A percentile compares a stretch with the other conserved stretches of the same genome.
phyloP scores from a whole-genome alignment of 2,329 filamentous ascomycete genomes.

The Botryotinia globosa region DNA sequence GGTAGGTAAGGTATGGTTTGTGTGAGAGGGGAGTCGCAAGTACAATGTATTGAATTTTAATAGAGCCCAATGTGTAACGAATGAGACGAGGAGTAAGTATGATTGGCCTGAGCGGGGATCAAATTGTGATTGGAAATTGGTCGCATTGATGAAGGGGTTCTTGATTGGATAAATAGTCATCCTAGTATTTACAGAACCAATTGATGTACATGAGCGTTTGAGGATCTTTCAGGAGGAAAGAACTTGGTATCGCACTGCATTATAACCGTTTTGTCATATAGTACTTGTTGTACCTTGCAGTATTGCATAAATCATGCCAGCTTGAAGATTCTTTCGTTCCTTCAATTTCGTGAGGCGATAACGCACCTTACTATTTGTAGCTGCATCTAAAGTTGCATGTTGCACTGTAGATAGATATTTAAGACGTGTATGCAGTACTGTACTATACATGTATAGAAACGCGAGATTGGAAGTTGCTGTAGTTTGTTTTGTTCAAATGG shows the following conservation, averaged over 20 bases:
- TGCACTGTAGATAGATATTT: not conserved
- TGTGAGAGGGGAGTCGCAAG: not conserved
- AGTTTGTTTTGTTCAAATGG: not conserved
- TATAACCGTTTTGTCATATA: not conserved
- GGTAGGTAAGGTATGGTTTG: not conserved
- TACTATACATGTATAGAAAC: not conserved
- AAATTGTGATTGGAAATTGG: not conserved
- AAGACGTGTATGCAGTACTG: not conserved
- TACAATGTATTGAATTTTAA: not conserved
- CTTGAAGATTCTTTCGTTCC: not conserved
- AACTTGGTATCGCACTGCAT: not conserved
- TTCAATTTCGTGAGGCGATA: not conserved
- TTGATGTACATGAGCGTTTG: not conserved
- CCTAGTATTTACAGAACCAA: not conserved
- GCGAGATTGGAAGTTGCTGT: not conserved
- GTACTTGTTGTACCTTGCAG: constrained; percentile 12
- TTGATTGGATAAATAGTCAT: not conserved
- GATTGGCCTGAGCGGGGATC: not conserved
- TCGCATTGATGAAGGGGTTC: not conserved
- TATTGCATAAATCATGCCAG: not conserved
- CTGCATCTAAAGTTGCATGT: not conserved
- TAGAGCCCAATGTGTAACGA: not conserved
- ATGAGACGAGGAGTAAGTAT: not conserved
- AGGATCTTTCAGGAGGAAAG: not conserved
- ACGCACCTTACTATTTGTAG: not conserved